phyloP scores from a whole-genome alignment of 345 rosid species.

The Lagerstroemia speciosa region DNA sequence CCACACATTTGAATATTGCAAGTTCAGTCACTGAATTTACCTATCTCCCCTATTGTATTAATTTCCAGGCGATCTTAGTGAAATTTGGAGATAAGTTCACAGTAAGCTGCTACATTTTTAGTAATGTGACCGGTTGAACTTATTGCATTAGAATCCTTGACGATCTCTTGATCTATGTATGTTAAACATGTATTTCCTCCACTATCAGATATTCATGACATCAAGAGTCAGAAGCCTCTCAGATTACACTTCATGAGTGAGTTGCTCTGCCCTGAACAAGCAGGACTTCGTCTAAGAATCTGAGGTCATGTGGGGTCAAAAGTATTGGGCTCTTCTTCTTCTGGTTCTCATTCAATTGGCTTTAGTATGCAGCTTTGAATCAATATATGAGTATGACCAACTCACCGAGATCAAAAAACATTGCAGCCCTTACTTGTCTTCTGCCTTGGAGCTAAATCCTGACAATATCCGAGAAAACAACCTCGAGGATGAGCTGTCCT shows the following conservation, averaged over 20 bases:
- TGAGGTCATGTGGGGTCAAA: neutral
- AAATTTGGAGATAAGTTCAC: too few relatives aligned
- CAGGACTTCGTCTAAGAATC: neutral
- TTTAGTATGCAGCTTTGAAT: neutral
- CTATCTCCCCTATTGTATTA: too few relatives aligned
- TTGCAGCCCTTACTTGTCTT: slow-evolving; percentile 1
- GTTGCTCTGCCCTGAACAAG: neutral
- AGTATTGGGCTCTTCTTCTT: neutral
- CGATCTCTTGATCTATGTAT: too few relatives aligned
- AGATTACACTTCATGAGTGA: neutral
- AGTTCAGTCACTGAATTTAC: too few relatives aligned
- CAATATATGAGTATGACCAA: neutral
- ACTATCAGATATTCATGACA: too few relatives aligned
- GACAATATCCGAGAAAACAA: neutral
- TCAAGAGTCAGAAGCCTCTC: too few relatives aligned
- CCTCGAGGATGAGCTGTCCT: slow-evolving; percentile 4
- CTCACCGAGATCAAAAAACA: neutral
- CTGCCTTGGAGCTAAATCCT: slow-evolving; percentile 1
- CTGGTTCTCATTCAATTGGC: neutral
- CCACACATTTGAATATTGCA: too few relatives aligned
- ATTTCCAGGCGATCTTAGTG: too few relatives aligned
- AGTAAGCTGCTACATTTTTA: too few relatives aligned
- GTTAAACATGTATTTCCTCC: too few relatives aligned
- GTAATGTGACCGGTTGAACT: too few relatives aligned
- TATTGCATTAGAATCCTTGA: too few relatives aligned